phyloP scores from a whole-genome alignment of 2,329 filamentous ascomycete genomes.

The Pezizomycotina sp. region DNA sequence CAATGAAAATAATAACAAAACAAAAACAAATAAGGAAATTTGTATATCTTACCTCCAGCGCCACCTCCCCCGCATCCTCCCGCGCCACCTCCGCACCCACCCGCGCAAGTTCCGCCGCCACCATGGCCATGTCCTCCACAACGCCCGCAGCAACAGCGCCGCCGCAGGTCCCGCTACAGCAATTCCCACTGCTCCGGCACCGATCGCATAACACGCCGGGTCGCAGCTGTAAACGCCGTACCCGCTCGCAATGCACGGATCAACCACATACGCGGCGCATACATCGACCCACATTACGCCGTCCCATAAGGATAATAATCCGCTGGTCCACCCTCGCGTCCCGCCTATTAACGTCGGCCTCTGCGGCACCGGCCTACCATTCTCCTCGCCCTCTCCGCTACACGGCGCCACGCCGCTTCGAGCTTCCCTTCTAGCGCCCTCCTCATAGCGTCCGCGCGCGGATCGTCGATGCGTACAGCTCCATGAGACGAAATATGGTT shows the following conservation, averaged over 20 bases:
- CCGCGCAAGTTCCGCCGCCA: conserved; percentile 1
- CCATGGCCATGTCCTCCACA: too few species aligned
- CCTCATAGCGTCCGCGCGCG: conserved; percentile 4
- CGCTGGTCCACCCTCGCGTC: conserved; percentile 13
- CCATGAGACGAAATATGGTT: conserved; percentile 16
- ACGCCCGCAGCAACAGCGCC: conserved; percentile 6
- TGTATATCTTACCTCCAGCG: too few species aligned
- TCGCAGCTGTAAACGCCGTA: conserved; percentile 15
- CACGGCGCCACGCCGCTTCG: conserved; percentile 8
- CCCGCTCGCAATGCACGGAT: conserved; percentile 14
- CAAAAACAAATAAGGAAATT: too few species aligned
- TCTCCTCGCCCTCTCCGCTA: conserved; percentile 14
- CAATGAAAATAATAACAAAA: too few species aligned
- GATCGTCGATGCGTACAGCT: conserved; percentile 13
- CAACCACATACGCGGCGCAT: conserved; percentile 13
- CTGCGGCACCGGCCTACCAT: conserved; percentile 15
- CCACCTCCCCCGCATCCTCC: neutral
- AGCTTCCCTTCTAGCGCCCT: conserved; percentile 9
- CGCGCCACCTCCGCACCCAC: conserved; percentile 7
- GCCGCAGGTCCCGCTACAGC: conserved; percentile 15
- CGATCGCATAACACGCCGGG: conserved; percentile 8
- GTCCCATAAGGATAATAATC: conserved; percentile 17
- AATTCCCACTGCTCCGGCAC: conserved; percentile 11
- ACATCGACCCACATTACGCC: conserved; percentile 6
- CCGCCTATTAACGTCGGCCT: conserved; percentile 11